These are phyloP conservation scores for Fusarium xyrophilum DNA, from an alignment of 2,329 filamentous ascomycete species.

Conservation along the genomic window DNA sequence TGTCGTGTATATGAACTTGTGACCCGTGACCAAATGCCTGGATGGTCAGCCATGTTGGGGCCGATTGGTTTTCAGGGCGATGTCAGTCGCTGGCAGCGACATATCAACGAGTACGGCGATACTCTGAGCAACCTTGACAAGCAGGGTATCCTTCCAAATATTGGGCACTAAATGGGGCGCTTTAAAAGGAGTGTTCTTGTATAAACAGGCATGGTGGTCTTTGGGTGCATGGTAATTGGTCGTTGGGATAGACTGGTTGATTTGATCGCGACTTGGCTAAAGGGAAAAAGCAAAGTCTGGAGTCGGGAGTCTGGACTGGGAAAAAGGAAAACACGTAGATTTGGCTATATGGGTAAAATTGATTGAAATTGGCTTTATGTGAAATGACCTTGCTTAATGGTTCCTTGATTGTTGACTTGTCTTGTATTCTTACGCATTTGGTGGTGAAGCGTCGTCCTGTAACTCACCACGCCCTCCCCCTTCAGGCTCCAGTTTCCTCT, in stretches of 20 bases:
- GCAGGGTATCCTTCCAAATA: constrained; percentile 26
- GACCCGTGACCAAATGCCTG: constrained; percentile 24
- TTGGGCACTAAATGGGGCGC: background rate
- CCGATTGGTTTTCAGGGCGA: constrained; percentile 26
- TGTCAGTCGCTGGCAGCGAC: constrained; percentile 19
- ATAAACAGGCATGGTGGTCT: background rate
- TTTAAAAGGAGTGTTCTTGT: background rate
- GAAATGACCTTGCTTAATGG: background rate
- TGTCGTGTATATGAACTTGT: constrained; percentile 36
- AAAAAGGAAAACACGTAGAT: background rate
- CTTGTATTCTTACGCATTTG: background rate
- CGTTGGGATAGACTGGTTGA: background rate
- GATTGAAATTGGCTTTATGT: background rate
- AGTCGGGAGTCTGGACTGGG: background rate
- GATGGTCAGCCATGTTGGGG: constrained; percentile 32
- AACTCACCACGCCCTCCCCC: constrained; percentile 15
- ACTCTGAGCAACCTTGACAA: constrained; percentile 33
- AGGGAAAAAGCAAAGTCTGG: background rate
- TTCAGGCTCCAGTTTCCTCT: constrained; percentile 22
- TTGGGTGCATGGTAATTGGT: background rate
- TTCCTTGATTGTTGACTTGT: background rate
- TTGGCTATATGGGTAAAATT: constrained; percentile 1
- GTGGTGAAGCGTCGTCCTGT: background rate
- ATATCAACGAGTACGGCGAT: constrained; percentile 20
- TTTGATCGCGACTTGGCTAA: background rate